Base-by-base conservation (phyloP, 495 filamentous ascomycete genomes). In the Neurospora sp. region DNA sequence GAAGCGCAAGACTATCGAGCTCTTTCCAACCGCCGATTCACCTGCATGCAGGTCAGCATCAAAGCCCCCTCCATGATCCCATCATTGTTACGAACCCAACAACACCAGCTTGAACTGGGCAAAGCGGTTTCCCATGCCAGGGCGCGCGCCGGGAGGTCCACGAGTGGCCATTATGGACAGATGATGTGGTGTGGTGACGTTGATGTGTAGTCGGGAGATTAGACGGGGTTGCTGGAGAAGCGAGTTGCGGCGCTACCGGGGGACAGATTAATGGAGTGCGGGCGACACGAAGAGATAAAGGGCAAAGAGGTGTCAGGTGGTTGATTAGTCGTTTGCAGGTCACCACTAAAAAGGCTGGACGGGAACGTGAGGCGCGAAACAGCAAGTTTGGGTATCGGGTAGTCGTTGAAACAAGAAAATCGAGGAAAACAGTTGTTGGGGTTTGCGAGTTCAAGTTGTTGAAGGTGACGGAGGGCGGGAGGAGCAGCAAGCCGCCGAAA, bases 1-100 rank as follows among this genome's bases (percentile, higher is more conserved):
- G 80, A 99, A 99, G 86, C 96, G 91, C 79, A 99, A 85, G 5
- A 99, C 96, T 80, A 99, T 90, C 70, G 96, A 98, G 86, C 94
- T 97, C 95, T 98, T 98, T 91, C 96, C 96, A 31, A 99, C 96
- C 60, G 96, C 96, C 75, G 96, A 98, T 86, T 99, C 96, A 79
- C 96, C 95, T 98, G 82, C 46, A 73, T 23, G 54, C 71, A 39
- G 23, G 79, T 88, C 76, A 86, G 84, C 76, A 77, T 86, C 76
- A 66, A 82, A 82, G 39, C 46, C 60, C 37, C 39, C 40, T 9
- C 60, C 27, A 20, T 27, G 69, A 39, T 31, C 35, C 66, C 16
- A 70, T 46, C 38, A 49, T 70, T 66, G 38, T 46, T 14, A 69
- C 39, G 69, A 74, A 97, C 96, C 96, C 75, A 99, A 86, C 79